Base-by-base conservation (phyloP, 164 flowering plant genomes). In the Malania oleifera region DNA sequence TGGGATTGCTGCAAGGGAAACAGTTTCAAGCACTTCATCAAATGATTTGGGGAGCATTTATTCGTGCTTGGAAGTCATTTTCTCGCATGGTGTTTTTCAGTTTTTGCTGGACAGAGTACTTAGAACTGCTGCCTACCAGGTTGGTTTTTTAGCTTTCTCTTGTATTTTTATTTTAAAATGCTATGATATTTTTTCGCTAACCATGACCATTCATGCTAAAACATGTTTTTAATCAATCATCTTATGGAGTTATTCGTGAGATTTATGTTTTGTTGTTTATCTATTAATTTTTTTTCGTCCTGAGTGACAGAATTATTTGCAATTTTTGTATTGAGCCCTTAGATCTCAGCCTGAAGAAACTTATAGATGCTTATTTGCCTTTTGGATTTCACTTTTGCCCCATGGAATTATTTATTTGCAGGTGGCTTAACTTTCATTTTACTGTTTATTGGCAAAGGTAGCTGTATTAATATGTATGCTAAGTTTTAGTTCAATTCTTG, bases 101-200 rank as follows among this genome's bases (percentile, higher is more conserved):
- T 88, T 85, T 81, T 71, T 87, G 37, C 74, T 91, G 69, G 83
- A 86, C 70, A 86, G 81, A 61, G 71, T 88, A 72, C 89, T 93
- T 56, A 82, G 76, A 34, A 86, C 96, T 61, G 92, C 91, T 31
- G 96, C 97, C 4, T 91, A 73, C 71, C 91, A 85, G 99, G 99
- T 93, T 38, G 13, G 68, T 68, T 37, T 18, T 3, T 20, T 47
- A 20, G 0, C 4, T 18, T 15, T 13, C 26, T 34, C 39, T 17
- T 50, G 25, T 38, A 0, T 0, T 2, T 48, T 46, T 45, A 39
- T 56, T 60, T 49, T 19, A 27, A 49, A 0, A 14, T 31, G 20
- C 31, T 53, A 7, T 19, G 1, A 23, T 7, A 29, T 35, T 29
- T 12, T 37, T 43, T 18, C 25, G n/a, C n/a, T n/a, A n/a, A n/a